Conservation (phyloP, 768 basidiomycete species). For the Leucosporidium yakuticum region DNA sequence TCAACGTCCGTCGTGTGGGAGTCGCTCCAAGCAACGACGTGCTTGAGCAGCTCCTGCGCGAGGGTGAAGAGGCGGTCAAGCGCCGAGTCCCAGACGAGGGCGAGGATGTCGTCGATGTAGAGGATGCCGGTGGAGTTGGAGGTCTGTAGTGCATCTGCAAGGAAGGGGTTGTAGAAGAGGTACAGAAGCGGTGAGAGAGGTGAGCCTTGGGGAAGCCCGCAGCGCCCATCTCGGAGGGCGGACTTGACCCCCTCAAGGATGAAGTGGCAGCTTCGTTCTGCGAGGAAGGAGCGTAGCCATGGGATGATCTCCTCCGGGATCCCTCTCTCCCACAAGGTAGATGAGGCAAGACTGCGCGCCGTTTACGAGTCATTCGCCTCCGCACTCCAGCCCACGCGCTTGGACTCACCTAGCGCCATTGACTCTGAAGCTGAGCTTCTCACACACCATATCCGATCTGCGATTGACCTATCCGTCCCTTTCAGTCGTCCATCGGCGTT, state of each 20-base stretch:
- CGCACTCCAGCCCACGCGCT: no score
- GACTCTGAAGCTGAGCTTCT: no score
- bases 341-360: no score
- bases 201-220: conserved; percentile 44
- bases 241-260: conserved; percentile 41
- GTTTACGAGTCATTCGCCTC: no score
- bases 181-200: conserved; percentile 42
- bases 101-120: background rate
- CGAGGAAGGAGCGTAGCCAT: conserved; percentile 31
- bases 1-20: no score
- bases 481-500: no score
- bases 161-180: conserved; percentile 42
- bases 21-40: no score
- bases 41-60: no score
- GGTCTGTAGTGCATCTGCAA: background rate
- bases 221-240: conserved; percentile 26
- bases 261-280: conserved; percentile 33
- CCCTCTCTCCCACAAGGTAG: conserved; percentile 31
- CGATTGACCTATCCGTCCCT: no score
- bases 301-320: conserved; percentile 38
- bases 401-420: no score
- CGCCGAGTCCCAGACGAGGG: background rate
- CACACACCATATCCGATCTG: no score
- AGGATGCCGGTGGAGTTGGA: background rate
- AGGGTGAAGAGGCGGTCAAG: no score